Percentiles rank a stretch among this genome's conserved stretches.
Conservation (phyloP, 352 stramenopile species). For the Aphanomyces astaci region DNA sequence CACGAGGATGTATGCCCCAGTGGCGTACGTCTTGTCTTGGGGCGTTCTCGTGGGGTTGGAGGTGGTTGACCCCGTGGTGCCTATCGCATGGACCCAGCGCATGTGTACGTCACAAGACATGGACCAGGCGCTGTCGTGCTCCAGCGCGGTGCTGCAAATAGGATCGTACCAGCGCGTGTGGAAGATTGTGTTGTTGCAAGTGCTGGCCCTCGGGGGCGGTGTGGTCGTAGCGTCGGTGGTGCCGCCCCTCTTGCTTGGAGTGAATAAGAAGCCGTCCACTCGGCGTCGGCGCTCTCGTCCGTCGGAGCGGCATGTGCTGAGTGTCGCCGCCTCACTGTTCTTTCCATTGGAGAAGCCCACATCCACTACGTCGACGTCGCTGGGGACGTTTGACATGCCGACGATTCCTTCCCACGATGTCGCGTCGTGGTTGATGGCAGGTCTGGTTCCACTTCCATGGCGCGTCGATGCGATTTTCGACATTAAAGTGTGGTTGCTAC, state of each 20-base stretch:
- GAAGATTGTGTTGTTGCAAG: background rate
- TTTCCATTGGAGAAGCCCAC: too few species aligned
- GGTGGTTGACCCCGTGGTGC: background rate
- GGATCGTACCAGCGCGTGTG: too few species aligned
- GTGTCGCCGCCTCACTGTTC: too few species aligned
- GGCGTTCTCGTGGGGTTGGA: too few species aligned
- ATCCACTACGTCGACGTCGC: too few species aligned
- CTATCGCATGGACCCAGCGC: background rate
- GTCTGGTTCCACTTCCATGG: background rate
- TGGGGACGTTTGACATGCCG: too few species aligned
- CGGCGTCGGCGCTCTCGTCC: too few species aligned
- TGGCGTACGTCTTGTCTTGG: too few species aligned
- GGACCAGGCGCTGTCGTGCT: background rate
- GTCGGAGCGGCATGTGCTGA: too few species aligned
- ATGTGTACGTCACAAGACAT: background rate
- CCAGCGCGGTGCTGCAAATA: background rate
- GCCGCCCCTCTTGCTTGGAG: too few species aligned
- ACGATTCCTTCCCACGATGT: background rate
- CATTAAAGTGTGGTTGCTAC: conserved; percentile 15
- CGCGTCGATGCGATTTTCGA: background rate
- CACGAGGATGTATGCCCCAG: too few species aligned
- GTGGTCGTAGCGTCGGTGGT: background rate
- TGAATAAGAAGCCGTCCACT: too few species aligned
- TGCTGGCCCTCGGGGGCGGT: background rate
- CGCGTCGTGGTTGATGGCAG: background rate